Base-by-base conservation (phyloP, 163 green algal genomes). In the Chlamydomonas reinhardtii region DNA sequence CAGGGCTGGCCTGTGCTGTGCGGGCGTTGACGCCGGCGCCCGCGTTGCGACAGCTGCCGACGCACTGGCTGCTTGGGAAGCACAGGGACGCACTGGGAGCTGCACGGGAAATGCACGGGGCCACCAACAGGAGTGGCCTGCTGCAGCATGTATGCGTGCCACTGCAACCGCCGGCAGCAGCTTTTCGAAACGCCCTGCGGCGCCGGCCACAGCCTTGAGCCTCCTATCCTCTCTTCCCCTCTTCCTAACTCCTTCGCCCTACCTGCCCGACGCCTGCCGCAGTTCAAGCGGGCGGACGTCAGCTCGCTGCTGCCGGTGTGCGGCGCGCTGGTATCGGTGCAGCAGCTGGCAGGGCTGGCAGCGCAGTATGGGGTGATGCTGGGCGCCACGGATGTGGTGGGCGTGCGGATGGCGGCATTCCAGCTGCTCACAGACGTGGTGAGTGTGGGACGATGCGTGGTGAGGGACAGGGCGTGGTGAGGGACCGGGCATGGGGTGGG, bases 341-440 rank as follows among this genome's bases (percentile, higher is more conserved):
- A 64, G 62, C 62, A 75, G 73, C 72, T 83, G 73, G 72, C 72
- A 31, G 71, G 17, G 8, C 15, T 24, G 35, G 20, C 35, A 2
- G 68, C 59, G 59, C 72, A 56, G 61, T 59, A 34, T 11, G 72
- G 59, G 27, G 22, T 3, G 11, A 31, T 74, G 72, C 82, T 66
- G 39, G 59, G 62, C 68, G 48, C 54, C 8, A 20, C 48, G 4
- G 82, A 81, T 9, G 72, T 72, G 32, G 34, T 77, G 25, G 83
- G 64, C 15, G 73, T 83, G n/a, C 74, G 69, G 76, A 87, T 96
- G 65, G 90, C 95, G 77, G 94, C 91, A 0, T 97, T 94, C 72
- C 82, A 90, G 52, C 88, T 97, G 25, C 90, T 97, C 56, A 90
- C 94, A 68, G 84, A 95, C 70, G 74, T 96, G 90, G 94, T 96